phyloP scores from a whole-genome alignment of 371 early-diverging fungal species.

The Rhizomucor pusillus region DNA sequence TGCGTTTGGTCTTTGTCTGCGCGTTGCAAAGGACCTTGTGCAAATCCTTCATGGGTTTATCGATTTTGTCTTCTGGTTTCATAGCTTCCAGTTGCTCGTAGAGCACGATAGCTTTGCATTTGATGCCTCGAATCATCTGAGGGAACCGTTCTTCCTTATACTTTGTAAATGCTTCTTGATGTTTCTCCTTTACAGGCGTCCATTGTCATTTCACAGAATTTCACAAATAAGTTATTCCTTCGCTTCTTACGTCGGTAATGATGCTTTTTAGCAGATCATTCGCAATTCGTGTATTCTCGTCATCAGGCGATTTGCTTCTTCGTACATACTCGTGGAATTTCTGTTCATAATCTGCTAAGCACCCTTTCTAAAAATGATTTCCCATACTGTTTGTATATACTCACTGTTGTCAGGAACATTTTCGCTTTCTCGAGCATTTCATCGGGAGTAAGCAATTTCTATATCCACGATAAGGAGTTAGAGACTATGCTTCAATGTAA shows the following conservation, averaged over 20 bases:
- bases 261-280: conserved; percentile 96
- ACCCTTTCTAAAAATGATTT: background rate
- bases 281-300: conserved; percentile 90
- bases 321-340: conserved; percentile 97
- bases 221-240: background rate
- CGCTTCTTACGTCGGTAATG: conserved; percentile 82
- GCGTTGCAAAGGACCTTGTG: conserved; percentile 52
- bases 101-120: conserved; percentile 73
- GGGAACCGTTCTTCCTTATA: conserved; percentile 59
- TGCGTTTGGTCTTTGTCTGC: conserved; percentile 70
- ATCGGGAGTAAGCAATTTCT: conserved; percentile 78
- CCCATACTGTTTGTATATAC: conserved; percentile 13
- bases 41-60: conserved; percentile 48
- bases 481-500: background rate
- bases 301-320: conserved; percentile 64
- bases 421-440: conserved; percentile 94
- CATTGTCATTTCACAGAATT: background rate
- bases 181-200: background rate
- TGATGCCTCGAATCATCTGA: conserved; percentile 80
- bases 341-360: conserved; percentile 25
- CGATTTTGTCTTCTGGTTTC: conserved; percentile 63
- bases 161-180: background rate
- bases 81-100: conserved; percentile 75
- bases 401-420: conserved; percentile 82
- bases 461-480: too few species aligned